Evolutionary conservation across 768 basidiomycete species (phyloP).

Genomic region (Imleria badia): DNA sequence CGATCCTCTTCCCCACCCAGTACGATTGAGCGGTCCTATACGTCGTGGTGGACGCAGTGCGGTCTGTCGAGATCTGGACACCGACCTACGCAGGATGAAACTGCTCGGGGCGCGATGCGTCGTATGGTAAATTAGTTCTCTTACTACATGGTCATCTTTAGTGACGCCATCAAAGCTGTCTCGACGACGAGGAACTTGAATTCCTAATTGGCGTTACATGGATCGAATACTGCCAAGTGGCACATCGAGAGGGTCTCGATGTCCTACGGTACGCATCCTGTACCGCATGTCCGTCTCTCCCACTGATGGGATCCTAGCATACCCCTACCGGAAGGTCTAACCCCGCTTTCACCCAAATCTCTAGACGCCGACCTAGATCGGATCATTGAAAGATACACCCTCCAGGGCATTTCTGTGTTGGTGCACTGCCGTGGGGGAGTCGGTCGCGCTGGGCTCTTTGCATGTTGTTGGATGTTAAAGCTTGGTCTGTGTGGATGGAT

Average conservation of each 20-base stretch:
- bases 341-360: slow-evolving; percentile 56
- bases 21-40: slow-evolving; percentile 70
- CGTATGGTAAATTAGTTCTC: slow-evolving; percentile 55
- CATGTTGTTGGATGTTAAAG: slow-evolving; percentile 90
- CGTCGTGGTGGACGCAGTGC: slow-evolving; percentile 78
- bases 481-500: slow-evolving; percentile 85
- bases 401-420: slow-evolving; percentile 68
- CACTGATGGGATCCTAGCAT: slow-evolving; percentile 46
- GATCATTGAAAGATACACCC: slow-evolving; percentile 70
- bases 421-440: slow-evolving; percentile 95
- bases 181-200: slow-evolving; percentile 81
- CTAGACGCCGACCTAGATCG: slow-evolving; percentile 67
- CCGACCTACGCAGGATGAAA: slow-evolving; percentile 75
- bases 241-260: slow-evolving; percentile 67
- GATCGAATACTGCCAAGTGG: slow-evolving; percentile 67
- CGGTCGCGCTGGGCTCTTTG: slow-evolving; percentile 88
- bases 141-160: not conserved
- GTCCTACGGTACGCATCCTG: slow-evolving; percentile 60
- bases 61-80: slow-evolving; percentile 79
- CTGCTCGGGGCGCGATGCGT: slow-evolving; percentile 75
- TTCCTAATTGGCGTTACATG: slow-evolving; percentile 82
- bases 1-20: slow-evolving; percentile 33
- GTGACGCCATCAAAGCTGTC: slow-evolving; percentile 51
- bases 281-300: not conserved
- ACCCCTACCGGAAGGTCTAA: slow-evolving; percentile 87